Evolutionary conservation across 805 yeast species (phyloP).

Genomic region (Nematodospora valgi): DNA sequence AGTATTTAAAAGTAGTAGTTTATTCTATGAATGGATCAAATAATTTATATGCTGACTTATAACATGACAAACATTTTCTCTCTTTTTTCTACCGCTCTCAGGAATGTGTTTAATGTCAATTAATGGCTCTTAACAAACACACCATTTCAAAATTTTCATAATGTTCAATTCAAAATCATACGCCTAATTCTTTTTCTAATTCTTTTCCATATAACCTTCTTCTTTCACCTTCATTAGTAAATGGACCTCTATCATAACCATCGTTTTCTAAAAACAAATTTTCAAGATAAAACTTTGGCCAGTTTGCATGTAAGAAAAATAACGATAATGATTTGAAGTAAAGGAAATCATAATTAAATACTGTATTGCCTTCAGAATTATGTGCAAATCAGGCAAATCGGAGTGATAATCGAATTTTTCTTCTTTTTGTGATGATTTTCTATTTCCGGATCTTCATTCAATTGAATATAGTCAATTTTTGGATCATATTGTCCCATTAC

Average conservation of each 20-base stretch:
- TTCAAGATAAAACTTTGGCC: slow-evolving; percentile 29
- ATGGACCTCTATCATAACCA: slow-evolving; percentile 26
- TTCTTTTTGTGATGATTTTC: neutral
- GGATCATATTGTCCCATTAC: slow-evolving; percentile 41
- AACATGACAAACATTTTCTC: slow-evolving; percentile 22
- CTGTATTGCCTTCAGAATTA: slow-evolving; percentile 16
- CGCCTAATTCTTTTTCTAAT: slow-evolving; percentile 21
- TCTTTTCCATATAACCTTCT: slow-evolving; percentile 27
- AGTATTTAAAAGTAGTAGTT: too few species aligned
- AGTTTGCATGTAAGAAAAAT: slow-evolving; percentile 35
- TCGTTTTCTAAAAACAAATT: slow-evolving; percentile 23
- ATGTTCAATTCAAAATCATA: slow-evolving; percentile 27
- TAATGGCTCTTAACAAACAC: slow-evolving; percentile 24
- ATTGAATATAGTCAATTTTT: slow-evolving; percentile 24
- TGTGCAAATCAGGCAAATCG: slow-evolving; percentile 16
- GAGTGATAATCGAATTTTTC: slow-evolving; percentile 9
- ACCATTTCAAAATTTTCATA: slow-evolving; percentile 25
- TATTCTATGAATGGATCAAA: too few species aligned
- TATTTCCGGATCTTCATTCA: slow-evolving; percentile 11
- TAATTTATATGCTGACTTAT: slow-evolving; percentile 22
- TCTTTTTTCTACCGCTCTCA: slow-evolving; percentile 15
- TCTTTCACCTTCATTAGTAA: slow-evolving; percentile 15
- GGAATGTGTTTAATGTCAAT: slow-evolving; percentile 22
- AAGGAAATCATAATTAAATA: slow-evolving; percentile 28
- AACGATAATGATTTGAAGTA: slow-evolving; percentile 23